Evolutionary conservation across 306 rosid genomes (phyloP).

Genomic region (cucumber (Cucumis sativus)): Cucumber_9930_V3 NC_026657.2:9699001-9699500

Average conservation of each 20-base stretch:
- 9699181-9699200: neutral
- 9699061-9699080: neutral
- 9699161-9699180: neutral
- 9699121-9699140: slow-evolving; percentile 2
- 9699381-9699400: too few species aligned
- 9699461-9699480: neutral
- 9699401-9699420: neutral
- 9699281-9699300: neutral
- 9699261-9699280: neutral
- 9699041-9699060: neutral
- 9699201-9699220: neutral
- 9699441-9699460: neutral
- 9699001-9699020: neutral
- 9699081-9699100: too few species aligned
- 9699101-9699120: neutral
- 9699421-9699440: neutral
- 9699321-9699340: neutral
- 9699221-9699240: neutral
- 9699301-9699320: neutral
- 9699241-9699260: slow-evolving; percentile 1
- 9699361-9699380: neutral
- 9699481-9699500: neutral
- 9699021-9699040: neutral
- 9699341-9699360: neutral
- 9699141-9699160: neutral